Conservation (phyloP, 2,329 filamentous ascomycete genomes). For the Gaeumannomyces tritici region DNA sequence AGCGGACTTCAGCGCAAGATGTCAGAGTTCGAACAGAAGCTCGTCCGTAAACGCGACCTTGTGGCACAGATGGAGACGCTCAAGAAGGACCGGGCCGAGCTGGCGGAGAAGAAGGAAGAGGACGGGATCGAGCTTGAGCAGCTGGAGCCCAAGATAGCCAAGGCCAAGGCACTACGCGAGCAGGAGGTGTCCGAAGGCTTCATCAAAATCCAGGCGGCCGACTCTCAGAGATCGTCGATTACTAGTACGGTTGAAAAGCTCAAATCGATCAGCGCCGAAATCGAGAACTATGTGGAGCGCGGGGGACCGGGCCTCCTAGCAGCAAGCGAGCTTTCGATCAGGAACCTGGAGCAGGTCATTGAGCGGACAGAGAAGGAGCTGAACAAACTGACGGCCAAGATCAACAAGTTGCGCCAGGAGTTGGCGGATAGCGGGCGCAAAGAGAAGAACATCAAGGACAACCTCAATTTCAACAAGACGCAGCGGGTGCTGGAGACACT, state of each 20-base stretch:
- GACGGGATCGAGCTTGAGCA: constrained; percentile 64
- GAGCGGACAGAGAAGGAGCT: constrained; percentile 58
- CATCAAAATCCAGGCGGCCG: constrained; percentile 61
- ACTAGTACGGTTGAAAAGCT: constrained; percentile 70
- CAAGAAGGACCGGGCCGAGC: constrained; percentile 56
- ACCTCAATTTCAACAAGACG: constrained; percentile 75
- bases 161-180: constrained; percentile 67
- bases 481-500: constrained; percentile 59
- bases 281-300: constrained; percentile 67
- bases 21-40: constrained; percentile 57
- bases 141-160: constrained; percentile 66
- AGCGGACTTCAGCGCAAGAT: constrained; percentile 68
- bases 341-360: constrained; percentile 57
- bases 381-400: constrained; percentile 53
- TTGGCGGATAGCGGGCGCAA: constrained; percentile 71
- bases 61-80: constrained; percentile 63
- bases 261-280: constrained; percentile 64
- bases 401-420: constrained; percentile 70
- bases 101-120: constrained; percentile 59
- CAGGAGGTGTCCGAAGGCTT: constrained; percentile 65
- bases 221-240: constrained; percentile 61
- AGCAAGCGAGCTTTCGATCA: constrained; percentile 59
- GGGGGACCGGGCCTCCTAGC: constrained; percentile 66
- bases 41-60: constrained; percentile 72
- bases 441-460: constrained; percentile 81